Base-by-base conservation (phyloP, 306 rosid genomes). In the Begonia fuchsioides region DNA sequence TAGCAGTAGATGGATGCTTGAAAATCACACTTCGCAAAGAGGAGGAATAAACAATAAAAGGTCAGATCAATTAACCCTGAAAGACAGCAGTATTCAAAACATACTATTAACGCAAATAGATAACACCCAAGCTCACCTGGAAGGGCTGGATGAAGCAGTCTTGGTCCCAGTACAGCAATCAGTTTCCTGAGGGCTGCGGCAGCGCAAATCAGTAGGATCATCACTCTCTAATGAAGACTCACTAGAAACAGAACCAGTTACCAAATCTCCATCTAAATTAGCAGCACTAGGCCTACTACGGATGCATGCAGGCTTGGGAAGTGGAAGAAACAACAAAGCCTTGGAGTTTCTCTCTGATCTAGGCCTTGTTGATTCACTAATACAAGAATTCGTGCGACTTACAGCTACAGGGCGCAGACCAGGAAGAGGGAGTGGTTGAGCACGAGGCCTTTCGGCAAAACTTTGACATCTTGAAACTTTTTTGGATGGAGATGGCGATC, bases 401-500 rank as follows among this genome's bases (percentile, higher is more conserved):
- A 85, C 66, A 73, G 62, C 67, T 26, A 92, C 70, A 57, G 81
- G 87, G 55, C 69, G 78, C 61, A 54, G 66, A n/a, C 73, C 68
- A 54, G 98, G 98, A 69, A 79, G 96, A 14, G 98, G 98, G 53
- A 92, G 94, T 44, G 95, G 95, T 47, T 85, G 97, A 66, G 97
- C 75, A 73, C 41, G 73, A 53, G 81, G 66, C 68, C 98, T 82
- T 67, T 82, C 96, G 17, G 72, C 75, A 73, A 90, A 90, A 75
- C 98, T 92, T 71, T 85, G 98, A 71, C 93, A 82, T 77, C 98
- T 80, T 38, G 69, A 68, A 26, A 92, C 98, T 45, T 65, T 39
- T 72, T 79, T 92, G 69, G 93, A 82, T 55, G 98, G 96, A 8
- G 98, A 92, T 57, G 96, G 82, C 2, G 94, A 87, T 69, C 92